phyloP scores from a whole-genome alignment of 306 rosid genomes.

The Quercus berberidifolia region DNA sequence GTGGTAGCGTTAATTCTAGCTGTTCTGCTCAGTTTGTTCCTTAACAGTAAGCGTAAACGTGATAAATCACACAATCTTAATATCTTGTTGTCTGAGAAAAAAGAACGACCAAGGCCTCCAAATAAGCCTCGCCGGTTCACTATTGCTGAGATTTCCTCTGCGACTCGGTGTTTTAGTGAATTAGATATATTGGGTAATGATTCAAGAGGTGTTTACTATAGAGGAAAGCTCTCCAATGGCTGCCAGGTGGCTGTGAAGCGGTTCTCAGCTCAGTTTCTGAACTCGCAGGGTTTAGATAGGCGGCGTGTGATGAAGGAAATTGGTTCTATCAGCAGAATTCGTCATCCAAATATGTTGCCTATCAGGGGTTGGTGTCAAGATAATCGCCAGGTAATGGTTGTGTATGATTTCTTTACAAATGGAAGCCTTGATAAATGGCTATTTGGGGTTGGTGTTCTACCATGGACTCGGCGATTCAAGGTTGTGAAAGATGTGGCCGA shows the following conservation, averaged over 20 bases:
- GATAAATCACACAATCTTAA: conserved; percentile 11
- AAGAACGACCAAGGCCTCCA: conserved; percentile 62
- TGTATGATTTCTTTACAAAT: conserved; percentile 61
- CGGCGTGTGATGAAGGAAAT: conserved; percentile 62
- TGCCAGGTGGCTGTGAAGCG: conserved; percentile 61
- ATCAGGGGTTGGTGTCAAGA: conserved; percentile 73
- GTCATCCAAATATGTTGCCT: conserved; percentile 72
- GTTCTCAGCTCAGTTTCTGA: conserved; percentile 52
- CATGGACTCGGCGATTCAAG: conserved; percentile 71
- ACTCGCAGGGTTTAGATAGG: conserved; percentile 52
- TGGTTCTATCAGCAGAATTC: conserved; percentile 36
- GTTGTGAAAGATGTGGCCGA: conserved; percentile 63
- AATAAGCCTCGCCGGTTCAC: conserved; percentile 58
- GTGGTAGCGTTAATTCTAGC: conserved; percentile 39
- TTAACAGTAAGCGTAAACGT: conserved; percentile 27
- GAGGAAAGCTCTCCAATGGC: conserved; percentile 64
- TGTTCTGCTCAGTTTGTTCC: conserved; percentile 38
- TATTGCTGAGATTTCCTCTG: conserved; percentile 41
- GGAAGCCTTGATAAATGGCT: conserved; percentile 80
- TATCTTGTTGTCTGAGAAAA: conserved; percentile 32
- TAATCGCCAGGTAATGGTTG: conserved; percentile 46
- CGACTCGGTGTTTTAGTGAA: conserved; percentile 53
- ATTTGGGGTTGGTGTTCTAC: conserved; percentile 69
- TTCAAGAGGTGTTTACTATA: conserved; percentile 47
- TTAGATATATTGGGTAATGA: conserved; percentile 57